Percentiles rank a stretch among this genome's conserved stretches.
These are phyloP conservation scores for Sclerotinia minor DNA, from an alignment of 2,329 filamentous ascomycete genomes.

Conservation along the genomic window DNA sequence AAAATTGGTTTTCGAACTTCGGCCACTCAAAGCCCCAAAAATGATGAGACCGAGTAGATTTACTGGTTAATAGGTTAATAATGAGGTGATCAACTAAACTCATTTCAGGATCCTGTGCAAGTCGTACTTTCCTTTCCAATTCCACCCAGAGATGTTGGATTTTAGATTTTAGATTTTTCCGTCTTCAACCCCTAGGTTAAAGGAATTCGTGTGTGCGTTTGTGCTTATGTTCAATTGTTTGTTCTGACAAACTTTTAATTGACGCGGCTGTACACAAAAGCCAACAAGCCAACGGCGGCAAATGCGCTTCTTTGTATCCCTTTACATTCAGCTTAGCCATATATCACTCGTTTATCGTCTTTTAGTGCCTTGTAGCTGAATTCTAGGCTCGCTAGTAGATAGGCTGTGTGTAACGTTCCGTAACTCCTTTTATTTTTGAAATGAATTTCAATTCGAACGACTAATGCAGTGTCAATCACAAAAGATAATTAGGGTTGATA, in stretches of 20 bases:
- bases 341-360: background rate
- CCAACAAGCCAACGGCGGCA: constrained; percentile 18
- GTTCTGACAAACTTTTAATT: background rate
- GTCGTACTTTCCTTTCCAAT: background rate
- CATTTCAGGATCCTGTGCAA: background rate
- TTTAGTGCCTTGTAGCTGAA: constrained; percentile 16
- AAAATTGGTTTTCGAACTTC: too few relatives aligned
- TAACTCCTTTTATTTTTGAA: constrained; percentile 3
- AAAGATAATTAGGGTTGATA: background rate
- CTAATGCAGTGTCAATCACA: constrained; percentile 23
- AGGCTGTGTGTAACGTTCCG: background rate
- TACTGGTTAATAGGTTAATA: background rate
- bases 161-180: background rate
- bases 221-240: background rate
- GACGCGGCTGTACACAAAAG: constrained; percentile 9
- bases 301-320: constrained; percentile 23
- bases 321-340: constrained; percentile 14
- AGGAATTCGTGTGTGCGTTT: background rate
- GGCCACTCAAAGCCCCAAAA: background rate
- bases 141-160: background rate
- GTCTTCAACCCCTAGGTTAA: background rate
- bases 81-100: constrained; percentile 7
- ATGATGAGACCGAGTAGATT: constrained; percentile 17
- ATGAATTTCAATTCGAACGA: background rate
- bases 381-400: background rate